Evolutionary conservation across 2,329 filamentous ascomycete genomes (phyloP), one percentile per base, ranked within the genome.

Genomic region (Fusarium longipes): DNA sequence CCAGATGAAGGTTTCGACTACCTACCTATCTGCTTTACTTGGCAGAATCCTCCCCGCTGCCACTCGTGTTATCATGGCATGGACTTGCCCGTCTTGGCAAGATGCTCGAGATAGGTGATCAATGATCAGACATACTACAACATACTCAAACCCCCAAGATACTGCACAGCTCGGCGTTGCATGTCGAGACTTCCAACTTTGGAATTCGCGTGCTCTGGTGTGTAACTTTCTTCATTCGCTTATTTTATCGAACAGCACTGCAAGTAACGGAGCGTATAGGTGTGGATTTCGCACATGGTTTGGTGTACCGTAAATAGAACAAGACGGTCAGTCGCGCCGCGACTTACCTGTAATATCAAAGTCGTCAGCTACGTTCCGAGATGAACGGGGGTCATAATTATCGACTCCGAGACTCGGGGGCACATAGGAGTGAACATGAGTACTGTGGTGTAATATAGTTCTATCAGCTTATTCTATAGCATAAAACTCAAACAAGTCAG

Each of bases 301-400:
- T 49, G 22, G 45, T 49, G 32, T 12, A 38, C 45, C 10, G 30
- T 49, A 38, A 48, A 49, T 49, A 49, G 32, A 49, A 49, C 45
- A 49, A 49, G 22, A 48, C 45, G 11, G 20, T 24, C 30, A 49
- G 45, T 49, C 45, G 32, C 32, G 45, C 45, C 45, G 45, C 22
- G 45, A 49, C 30, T 49, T 49, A 32, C 45, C 45, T 11, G 32
- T n/a, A 25, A 49, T 38, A 49, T 36, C 20, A 49, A 36, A 36
- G 6, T 36, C 45, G n/a, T 22, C 45, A 49, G 30, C 15, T 38
- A 36, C 38, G 45, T 49, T 49, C 45, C 45, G 45, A 49, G 32
- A 49, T 49, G 45, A 49, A 49, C 45, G 45, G 32, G 30, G 45
- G 22, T 17, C n/a, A 12, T 27, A 49, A 49, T 49, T 25, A 27